Evolutionary conservation across 305 asterid species (phyloP), one percentile per base, ranked within the genome.

Genomic region (Fraxinus baroniana): DNA sequence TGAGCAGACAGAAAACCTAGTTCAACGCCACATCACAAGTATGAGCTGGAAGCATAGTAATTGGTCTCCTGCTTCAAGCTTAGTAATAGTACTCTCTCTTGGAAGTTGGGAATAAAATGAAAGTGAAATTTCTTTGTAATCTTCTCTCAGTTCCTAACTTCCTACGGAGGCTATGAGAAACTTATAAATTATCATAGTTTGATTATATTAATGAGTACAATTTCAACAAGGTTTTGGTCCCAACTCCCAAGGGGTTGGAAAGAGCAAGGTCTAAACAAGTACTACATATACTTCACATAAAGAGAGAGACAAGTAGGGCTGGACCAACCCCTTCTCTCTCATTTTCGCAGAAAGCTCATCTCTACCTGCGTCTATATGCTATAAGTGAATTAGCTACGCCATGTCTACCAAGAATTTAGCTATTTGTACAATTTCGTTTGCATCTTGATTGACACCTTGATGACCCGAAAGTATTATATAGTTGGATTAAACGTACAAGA

Each of bases 171-270:
- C 1, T 77, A 57, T 81, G 32, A 81, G 30, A 78, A 75, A 81
- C 28, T 49, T 68, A 78, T 78, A 37, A 37, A 37, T 37, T 37
- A 37, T 37, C 49, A 36, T 72, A 77, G 26, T 75, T 75, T 49
- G 37, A 76, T 86, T 17, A 81, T 86, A 81, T 85, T 46, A 72
- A 76, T 76, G 68, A n/a, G n/a, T n/a, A 81, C 39, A 70, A 76
- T 80, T 83, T 79, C 74, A 82, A 76, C 82, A 66, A 79, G 26
- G 0, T 5, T 71, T 74, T 78, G 78, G 44, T 81, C 75, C 68
- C 44, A 37, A 7, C 9, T 37, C 10, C 9, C 44, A 28, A 36
- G 30, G 33, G 26, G 66, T 76, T 80, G 82, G 74, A 77, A 73
- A 72, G 62, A 70, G 71, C 81, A 80, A 76, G 12, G 78, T 17